Percentiles rank a stretch among this genome's conserved stretches.
These are phyloP conservation scores for Punctularia strigosozonata DNA, from an alignment of 768 basidiomycete species.

Conservation along the genomic window DNA sequence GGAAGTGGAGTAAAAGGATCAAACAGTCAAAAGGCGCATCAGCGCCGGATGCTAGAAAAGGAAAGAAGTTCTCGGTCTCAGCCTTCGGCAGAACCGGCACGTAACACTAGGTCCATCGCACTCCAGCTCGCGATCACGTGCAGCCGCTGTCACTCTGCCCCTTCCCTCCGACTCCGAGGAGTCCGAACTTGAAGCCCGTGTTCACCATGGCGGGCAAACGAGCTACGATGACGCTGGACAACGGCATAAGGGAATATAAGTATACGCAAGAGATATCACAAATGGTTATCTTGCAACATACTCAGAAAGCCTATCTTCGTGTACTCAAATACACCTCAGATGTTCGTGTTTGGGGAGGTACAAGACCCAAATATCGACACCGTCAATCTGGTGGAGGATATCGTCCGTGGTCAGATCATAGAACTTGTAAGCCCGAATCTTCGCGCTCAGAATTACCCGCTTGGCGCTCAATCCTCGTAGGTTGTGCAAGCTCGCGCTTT, in stretches of 20 bases:
- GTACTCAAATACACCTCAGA: constrained; percentile 29
- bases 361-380: constrained; percentile 83
- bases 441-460: background rate
- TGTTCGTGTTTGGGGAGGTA: constrained; percentile 96
- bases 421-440: constrained; percentile 54
- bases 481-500: constrained; percentile 83
- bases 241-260: constrained; percentile 57
- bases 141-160: too few species aligned
- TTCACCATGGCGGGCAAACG: too few species aligned
- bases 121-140: too few species aligned
- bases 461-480: constrained; percentile 24
- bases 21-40: too few species aligned
- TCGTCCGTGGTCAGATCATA: constrained; percentile 81
- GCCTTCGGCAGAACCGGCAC: too few species aligned
- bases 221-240: too few species aligned
- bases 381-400: constrained; percentile 91
- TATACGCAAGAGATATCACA: constrained; percentile 89
- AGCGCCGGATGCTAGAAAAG: too few species aligned
- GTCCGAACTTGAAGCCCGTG: too few species aligned
- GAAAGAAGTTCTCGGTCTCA: too few species aligned
- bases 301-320: background rate
- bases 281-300: constrained; percentile 56
- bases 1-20: too few species aligned
- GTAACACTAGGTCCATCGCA: too few species aligned
- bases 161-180: too few species aligned